These are phyloP conservation scores for Thraustochytrium striatum DNA, from an alignment of 352 stramenopile species.

Conservation along the genomic window DNA sequence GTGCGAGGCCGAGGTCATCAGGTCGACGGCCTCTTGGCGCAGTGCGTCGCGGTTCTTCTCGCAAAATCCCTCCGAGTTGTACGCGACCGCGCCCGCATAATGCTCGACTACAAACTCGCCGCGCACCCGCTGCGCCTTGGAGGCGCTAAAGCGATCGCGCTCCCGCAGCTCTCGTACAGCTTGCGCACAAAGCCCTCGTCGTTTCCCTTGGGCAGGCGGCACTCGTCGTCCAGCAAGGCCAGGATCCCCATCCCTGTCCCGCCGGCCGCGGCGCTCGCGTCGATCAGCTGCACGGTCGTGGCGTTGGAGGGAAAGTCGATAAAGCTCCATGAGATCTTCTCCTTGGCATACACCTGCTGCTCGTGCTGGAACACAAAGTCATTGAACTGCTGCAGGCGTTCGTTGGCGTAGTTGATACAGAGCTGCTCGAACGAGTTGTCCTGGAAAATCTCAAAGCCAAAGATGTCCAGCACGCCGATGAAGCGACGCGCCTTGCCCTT, in stretches of 20 bases:
- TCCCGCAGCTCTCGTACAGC: constrained; percentile 52
- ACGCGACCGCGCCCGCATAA: constrained; percentile 87
- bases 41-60: constrained; percentile 91
- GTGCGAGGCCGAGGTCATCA: background rate
- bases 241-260: constrained; percentile 73
- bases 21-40: constrained; percentile 82
- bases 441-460: constrained; percentile 87
- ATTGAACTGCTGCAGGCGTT: constrained; percentile 80
- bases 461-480: constrained; percentile 89
- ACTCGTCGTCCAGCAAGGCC: constrained; percentile 91
- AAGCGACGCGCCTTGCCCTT: constrained; percentile 53
- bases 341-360: constrained; percentile 69
- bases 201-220: constrained; percentile 80
- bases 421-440: constrained; percentile 87
- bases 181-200: constrained; percentile 86
- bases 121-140: constrained; percentile 34
- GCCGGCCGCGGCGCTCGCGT: too few species aligned
- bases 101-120: constrained; percentile 87
- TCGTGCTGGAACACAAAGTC: constrained; percentile 77
- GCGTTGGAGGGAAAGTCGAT: constrained; percentile 68
- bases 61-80: constrained; percentile 87
- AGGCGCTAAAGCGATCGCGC: constrained; percentile 16
- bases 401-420: constrained; percentile 82
- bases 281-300: constrained; percentile 34
- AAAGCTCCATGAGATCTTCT: constrained; percentile 62